Evolutionary conservation across 2,329 filamentous ascomycete species (phyloP).

Genomic region (Exophiala sideris): DNA sequence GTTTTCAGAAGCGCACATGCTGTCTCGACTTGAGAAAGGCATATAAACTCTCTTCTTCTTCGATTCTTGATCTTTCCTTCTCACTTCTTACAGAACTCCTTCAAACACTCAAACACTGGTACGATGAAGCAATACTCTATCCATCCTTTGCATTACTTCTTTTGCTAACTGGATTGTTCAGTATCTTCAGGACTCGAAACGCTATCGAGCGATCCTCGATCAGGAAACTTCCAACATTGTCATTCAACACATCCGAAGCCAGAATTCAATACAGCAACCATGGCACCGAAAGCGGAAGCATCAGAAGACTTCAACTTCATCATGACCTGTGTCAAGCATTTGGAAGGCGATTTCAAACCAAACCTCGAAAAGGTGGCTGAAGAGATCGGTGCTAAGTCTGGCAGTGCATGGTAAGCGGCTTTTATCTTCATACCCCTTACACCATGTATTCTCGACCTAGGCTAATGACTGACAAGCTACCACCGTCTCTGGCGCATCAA

Average conservation of each 20-base stretch:
- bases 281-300: slow-evolving; percentile 6
- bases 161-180: not conserved
- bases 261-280: not conserved
- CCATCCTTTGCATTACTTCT: too few species aligned
- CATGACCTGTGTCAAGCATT: slow-evolving; percentile 24
- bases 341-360: slow-evolving; percentile 10
- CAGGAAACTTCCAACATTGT: slow-evolving; percentile 1
- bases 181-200: not conserved
- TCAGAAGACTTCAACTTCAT: slow-evolving; percentile 23
- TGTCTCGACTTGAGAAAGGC: too few species aligned
- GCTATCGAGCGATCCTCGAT: not conserved
- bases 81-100: too few species aligned
- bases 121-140: too few species aligned
- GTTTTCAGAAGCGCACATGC: too few species aligned
- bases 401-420: slow-evolving; percentile 17
- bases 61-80: too few species aligned
- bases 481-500: slow-evolving; percentile 22
- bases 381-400: slow-evolving; percentile 22
- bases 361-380: slow-evolving; percentile 23
- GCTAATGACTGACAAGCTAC: slow-evolving; percentile 14
- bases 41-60: too few species aligned
- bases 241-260: not conserved
- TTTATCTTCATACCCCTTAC: not conserved
- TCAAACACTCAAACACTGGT: too few species aligned
- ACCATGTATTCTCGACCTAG: not conserved